Percentiles rank a stretch among this genome's conserved stretches.
phyloP scores from a whole-genome alignment of 306 rosid genomes.

The Delonix regia region DNA sequence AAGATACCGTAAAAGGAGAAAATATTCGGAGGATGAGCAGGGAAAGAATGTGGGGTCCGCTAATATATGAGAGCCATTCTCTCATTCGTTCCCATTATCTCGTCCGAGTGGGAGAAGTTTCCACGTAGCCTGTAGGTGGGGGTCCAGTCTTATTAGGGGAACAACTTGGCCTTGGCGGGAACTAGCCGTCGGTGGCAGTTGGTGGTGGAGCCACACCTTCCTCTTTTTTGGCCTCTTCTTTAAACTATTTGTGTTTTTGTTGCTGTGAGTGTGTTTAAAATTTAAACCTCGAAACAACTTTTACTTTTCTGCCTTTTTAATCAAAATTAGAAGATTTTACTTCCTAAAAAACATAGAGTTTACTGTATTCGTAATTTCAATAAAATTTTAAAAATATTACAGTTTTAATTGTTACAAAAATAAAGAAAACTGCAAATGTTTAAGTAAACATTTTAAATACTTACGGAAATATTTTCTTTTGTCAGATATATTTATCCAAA shows the following conservation, averaged over 20 bases:
- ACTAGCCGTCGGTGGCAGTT: not conserved
- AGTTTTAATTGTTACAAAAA: too few species aligned
- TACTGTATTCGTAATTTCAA: too few species aligned
- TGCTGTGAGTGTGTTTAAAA: too few species aligned
- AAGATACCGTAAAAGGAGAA: not conserved
- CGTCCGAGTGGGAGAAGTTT: not conserved
- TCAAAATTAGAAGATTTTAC: too few species aligned
- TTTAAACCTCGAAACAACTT: too few species aligned
- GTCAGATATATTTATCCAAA: too few species aligned
- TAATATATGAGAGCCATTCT: not conserved
- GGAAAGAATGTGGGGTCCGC: not conserved
- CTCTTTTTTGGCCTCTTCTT: too few species aligned
- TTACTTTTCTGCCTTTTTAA: too few species aligned
- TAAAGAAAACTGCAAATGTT: too few species aligned
- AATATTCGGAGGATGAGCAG: not conserved
- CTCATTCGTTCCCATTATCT: not conserved
- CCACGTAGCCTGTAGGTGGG: slow-evolving; percentile 35
- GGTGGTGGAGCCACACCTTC: not conserved
- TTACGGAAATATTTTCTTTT: not conserved
- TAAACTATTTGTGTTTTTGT: too few species aligned
- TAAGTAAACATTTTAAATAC: not conserved
- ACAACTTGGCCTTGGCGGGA: slow-evolving; percentile 30
- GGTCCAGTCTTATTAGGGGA: not conserved
- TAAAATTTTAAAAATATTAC: too few species aligned
- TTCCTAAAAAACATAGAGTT: too few species aligned